Evolutionary conservation across 345 rosid species (phyloP), one percentile per base, ranked within the genome.

Genomic region (Arabidopsis suecica): DNA sequence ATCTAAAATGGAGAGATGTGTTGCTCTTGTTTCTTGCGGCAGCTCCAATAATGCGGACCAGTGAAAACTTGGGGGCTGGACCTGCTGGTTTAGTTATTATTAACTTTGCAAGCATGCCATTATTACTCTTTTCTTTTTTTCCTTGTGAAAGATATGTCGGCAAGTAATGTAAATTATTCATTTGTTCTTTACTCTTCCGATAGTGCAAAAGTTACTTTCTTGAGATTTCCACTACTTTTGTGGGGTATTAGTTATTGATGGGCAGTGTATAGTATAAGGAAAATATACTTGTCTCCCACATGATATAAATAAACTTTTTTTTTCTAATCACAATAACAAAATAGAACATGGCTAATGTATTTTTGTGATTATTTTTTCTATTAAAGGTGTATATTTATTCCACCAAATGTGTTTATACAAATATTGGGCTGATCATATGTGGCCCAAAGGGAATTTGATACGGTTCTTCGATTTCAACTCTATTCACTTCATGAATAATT

Each of bases 181-280:
- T 69, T 13, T 76, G 57, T 68, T 68, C 68, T 64, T 75, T 71
- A 64, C 74, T 70, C 67, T 49, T 60, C 64, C 33, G 30, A 37
- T 45, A 62, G 72, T 64, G 70, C 77, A 9, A 70, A 68, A 76
- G 79, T 53, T 61, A 76, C 74, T 76, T 76, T 61, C 16, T 42
- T n/a, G 32, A 3, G 64, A 42, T 68, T 51, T 69, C 79, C 79
- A 76, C 74, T 76, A 75, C 79, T 42, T 61, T 5, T 54, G 79
- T 69, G 79, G 79, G 79, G 79, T 76, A 75, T 53, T 53, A 58
- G 54, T 41, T 68, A 51, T 68, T 68, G 79, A 75, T 75, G 79
- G 32, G 74, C 49, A 41, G 2, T 18, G 74, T 60, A 61, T 60
- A 75, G 23, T 68, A 74, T 0, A 61, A 47, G 37, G 56, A 60